These are phyloP conservation scores for Yarrowia deformans DNA, from an alignment of 805 yeast species.

Conservation along the genomic window DNA sequence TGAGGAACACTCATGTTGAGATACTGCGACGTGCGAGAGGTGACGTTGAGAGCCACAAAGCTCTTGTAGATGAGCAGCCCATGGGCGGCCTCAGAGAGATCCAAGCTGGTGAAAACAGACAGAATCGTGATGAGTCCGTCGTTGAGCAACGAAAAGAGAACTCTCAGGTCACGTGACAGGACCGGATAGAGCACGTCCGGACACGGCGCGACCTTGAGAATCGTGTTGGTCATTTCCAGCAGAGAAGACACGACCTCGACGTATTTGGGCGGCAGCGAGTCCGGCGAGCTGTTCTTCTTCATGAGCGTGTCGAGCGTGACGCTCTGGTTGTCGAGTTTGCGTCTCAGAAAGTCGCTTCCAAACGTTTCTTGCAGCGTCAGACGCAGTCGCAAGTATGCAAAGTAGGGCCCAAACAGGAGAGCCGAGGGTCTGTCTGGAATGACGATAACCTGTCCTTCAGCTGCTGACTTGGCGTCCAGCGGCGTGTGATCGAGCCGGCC, in stretches of 20 bases:
- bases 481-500: conserved; percentile 3
- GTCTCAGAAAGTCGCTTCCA: conserved; percentile 1
- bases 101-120: conserved; percentile 5
- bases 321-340: background rate
- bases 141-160: background rate
- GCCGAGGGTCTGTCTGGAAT: background rate
- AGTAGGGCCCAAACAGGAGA: conserved; percentile 2
- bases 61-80: conserved; percentile 14
- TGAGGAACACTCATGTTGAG: conserved; percentile 20
- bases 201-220: conserved; percentile 3
- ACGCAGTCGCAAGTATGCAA: background rate
- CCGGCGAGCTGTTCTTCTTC: no score
- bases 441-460: background rate
- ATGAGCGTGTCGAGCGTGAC: background rate
- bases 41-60: conserved; percentile 7
- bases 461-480: background rate
- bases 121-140: conserved; percentile 11
- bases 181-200: background rate
- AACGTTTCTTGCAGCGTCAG: background rate
- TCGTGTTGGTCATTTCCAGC: conserved; percentile 11
- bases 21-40: conserved; percentile 6
- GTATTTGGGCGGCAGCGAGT: background rate
- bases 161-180: conserved; percentile 6
- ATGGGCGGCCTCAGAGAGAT: background rate
- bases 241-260: background rate